phyloP scores from a whole-genome alignment of 2,329 filamentous ascomycete genomes.

The Pseudogymnoascus sp. region DNA sequence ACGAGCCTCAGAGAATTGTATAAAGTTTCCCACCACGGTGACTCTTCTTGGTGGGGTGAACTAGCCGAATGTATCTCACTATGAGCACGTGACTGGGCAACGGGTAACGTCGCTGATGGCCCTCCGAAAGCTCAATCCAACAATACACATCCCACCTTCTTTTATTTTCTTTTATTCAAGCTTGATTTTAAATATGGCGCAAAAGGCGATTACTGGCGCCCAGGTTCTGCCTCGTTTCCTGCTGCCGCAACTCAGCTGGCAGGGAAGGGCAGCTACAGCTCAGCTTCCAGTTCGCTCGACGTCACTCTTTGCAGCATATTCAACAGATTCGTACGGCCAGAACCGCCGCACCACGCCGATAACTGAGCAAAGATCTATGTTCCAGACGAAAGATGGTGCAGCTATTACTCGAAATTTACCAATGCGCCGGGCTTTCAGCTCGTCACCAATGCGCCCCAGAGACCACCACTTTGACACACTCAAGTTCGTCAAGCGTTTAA shows the following conservation, averaged over 20 bases:
- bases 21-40: slow-evolving; percentile 11
- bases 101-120: slow-evolving; percentile 4
- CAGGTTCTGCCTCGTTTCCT: slow-evolving; percentile 27
- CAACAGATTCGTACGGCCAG: neutral
- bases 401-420: slow-evolving; percentile 11
- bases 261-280: slow-evolving; percentile 17
- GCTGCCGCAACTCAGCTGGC: slow-evolving; percentile 29
- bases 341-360: neutral
- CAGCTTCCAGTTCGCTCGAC: slow-evolving; percentile 10
- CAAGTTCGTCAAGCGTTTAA: slow-evolving; percentile 87
- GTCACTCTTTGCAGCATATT: slow-evolving; percentile 3
- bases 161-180: slow-evolving; percentile 9
- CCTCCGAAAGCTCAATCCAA: neutral
- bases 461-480: slow-evolving; percentile 98
- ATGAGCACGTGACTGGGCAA: neutral
- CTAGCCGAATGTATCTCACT: slow-evolving; percentile 4
- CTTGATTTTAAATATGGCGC: slow-evolving; percentile 22
- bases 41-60: slow-evolving; percentile 11
- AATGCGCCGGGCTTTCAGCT: slow-evolving; percentile 53
- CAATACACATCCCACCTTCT: neutral
- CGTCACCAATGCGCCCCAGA: slow-evolving; percentile 51
- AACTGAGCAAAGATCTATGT: neutral
- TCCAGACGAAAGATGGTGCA: neutral
- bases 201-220: slow-evolving; percentile 18
- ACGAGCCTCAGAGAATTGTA: slow-evolving; percentile 10